Base-by-base conservation (phyloP, 345 rosid genomes). In the Syzygium jambos region DNA sequence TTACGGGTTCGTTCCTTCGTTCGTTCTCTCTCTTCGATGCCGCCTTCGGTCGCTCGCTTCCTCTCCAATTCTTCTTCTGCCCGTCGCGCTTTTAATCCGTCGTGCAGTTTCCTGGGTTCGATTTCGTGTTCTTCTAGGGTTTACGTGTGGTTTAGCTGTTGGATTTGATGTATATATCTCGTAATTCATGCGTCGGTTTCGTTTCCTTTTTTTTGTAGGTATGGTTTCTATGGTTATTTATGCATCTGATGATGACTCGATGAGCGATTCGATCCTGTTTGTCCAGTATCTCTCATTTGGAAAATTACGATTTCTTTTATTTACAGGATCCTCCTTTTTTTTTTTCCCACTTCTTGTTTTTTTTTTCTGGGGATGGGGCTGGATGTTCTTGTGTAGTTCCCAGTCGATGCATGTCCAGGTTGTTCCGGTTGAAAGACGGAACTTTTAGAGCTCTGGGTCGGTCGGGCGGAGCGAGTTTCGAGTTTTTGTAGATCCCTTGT, bases 1-100 rank as follows among this genome's bases (percentile, higher is more conserved):
- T 87, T 92, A 92, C 77, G 95, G 95, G 95, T 93, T 13, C 52
- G 34, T 84, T 52, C 15, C 23, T 52, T 34, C 56, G 15, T 82
- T 27, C 51, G 11, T 9, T 5, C 53, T 65, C 49, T 63, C 19
- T 52, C 78, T 30, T n/a, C 51, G 4, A 5, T 84, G 21, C 43
- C 43, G 43, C 43, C 43, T 41, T 41, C 43, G 43, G 27, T 15
- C 51, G 9, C 4, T 65, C 52, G 11, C 15, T 41, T 34, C 23
- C 30, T 73, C 53, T 23, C 21, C 59, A 51, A 63, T 84, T 38
- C 14, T 17, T 25, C 43, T 41, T 23, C 21, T 88, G 41, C 23
- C 14, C 61, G n/a, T n/a, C n/a, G n/a, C n/a, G n/a, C n/a, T n/a
- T n/a, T n/a, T n/a, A n/a, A n/a, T n/a, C n/a, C n/a, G 53, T 13